Evolutionary conservation across 2,329 filamentous ascomycete species (phyloP).

Genomic region (Ophiocordyceps unilateralis): DNA sequence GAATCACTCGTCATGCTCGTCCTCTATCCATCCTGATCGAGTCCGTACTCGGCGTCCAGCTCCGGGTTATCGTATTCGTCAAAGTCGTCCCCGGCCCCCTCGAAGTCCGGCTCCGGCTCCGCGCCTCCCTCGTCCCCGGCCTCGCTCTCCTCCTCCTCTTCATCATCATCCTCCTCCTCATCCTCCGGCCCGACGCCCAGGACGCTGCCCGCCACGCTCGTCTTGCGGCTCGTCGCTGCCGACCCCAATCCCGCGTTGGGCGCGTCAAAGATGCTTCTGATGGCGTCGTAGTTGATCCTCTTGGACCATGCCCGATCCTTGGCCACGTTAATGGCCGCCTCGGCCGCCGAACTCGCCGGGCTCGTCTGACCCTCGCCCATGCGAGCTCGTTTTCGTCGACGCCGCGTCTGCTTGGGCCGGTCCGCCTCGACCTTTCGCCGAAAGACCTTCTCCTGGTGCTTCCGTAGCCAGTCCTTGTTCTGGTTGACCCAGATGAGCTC

Average conservation of each 20-base stretch:
- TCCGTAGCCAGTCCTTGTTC: slow-evolving; percentile 84
- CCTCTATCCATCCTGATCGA: no score
- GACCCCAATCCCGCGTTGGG: slow-evolving; percentile 29
- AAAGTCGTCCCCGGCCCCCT: slow-evolving; percentile 15
- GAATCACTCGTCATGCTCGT: no score
- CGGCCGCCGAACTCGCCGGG: slow-evolving; percentile 49
- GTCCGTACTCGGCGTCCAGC: not conserved
- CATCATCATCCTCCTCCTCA: slow-evolving; percentile 17
- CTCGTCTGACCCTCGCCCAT: slow-evolving; percentile 49
- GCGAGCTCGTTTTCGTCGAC: slow-evolving; percentile 34
- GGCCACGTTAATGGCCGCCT: slow-evolving; percentile 51
- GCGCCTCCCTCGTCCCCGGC: slow-evolving; percentile 16
- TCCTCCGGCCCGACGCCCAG: slow-evolving; percentile 9
- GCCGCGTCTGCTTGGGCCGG: slow-evolving; percentile 38
- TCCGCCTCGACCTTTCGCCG: slow-evolving; percentile 47
- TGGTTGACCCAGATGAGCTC: slow-evolving; percentile 88
- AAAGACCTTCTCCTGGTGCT: slow-evolving; percentile 70
- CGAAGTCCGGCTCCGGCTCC: no score
- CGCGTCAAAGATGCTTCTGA: slow-evolving; percentile 38
- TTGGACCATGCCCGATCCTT: slow-evolving; percentile 53
- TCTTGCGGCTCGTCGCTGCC: slow-evolving; percentile 29
- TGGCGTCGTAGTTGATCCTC: slow-evolving; percentile 57
- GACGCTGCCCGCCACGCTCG: slow-evolving; percentile 18
- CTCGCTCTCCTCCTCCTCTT: slow-evolving; percentile 15
- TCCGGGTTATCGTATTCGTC: not conserved